Evolutionary conservation across 768 basidiomycete genomes (phyloP), one percentile per base, ranked within the genome.

Genomic region (Panus rudis): DNA sequence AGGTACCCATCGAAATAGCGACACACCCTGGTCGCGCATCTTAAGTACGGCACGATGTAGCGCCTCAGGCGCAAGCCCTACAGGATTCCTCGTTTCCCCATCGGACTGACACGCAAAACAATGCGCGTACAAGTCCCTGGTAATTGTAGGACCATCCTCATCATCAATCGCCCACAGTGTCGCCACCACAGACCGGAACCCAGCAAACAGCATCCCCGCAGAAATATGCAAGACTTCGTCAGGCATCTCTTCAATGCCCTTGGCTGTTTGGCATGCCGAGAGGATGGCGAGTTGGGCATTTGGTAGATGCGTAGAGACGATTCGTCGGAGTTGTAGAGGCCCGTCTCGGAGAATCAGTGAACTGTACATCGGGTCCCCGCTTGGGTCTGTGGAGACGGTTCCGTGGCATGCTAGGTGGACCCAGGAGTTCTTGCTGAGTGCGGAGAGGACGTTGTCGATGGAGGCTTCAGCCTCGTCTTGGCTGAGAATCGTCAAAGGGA

Each of bases 111-210:
- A 23, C 21, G 14, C 16, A 13, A 46, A 37, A 25, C 47, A 26
- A 7, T 21, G 28, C 13, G 10, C 22, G 35, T 71, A 71, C 22
- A 70, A 60, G 11, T 52, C 50, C 25, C 47, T 48, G 3, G 65
- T 56, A 37, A 71, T 48, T 3, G 28, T 11, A 6, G 67, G 63
- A 4, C 61, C 71, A 45, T 65, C 58, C 1, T 48, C 45, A 44
- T 73, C 71, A 13, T 46, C 47, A 30, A 70, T 65, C 8, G 60
- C 61, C 70, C 71, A 72, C 66, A 73, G 60, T 16, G 72, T 73
- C 4, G 56, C 70, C 17, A 73, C 55, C 2, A 65, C 67, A 6
- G 59, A 53, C 4, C 44, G 33, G 37, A 53, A 65, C 4, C 64
- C 63, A 0, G 54, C 56, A 25, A 57, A 46, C 37, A 67, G 47